Conservation (phyloP, 306 rosid genomes). For the Inga leiocalycina region DNA sequence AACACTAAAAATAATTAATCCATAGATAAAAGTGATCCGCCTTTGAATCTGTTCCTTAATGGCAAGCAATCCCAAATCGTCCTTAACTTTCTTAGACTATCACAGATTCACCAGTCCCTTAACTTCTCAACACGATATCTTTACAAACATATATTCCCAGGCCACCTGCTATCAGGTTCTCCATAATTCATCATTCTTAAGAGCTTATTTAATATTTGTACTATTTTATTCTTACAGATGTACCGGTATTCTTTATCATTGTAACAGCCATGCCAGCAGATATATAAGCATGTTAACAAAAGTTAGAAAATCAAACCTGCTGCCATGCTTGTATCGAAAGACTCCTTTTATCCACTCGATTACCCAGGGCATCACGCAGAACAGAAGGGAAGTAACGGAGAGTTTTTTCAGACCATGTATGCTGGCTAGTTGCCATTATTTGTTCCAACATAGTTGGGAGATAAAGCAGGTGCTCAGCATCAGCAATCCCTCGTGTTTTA, state of each 20-base stretch:
- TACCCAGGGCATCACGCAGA: constrained; percentile 77
- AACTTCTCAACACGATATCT: not conserved
- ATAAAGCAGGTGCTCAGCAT: constrained; percentile 88
- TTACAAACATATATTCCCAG: not conserved
- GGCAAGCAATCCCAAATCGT: not conserved
- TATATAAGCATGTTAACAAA: constrained; percentile 28
- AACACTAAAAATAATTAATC: not conserved
- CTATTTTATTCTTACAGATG: not conserved
- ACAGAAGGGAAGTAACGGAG: constrained; percentile 79
- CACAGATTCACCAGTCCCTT: not conserved
- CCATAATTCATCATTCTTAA: not conserved
- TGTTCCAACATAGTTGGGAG: constrained; percentile 91
- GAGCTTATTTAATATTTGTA: not conserved
- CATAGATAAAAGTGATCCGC: not conserved
- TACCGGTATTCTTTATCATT: constrained; percentile 8
- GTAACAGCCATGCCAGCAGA: constrained; percentile 25
- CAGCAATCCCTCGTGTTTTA: constrained; percentile 97
- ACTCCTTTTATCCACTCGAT: constrained; percentile 76
- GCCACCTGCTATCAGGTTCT: not conserved
- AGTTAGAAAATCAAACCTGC: constrained; percentile 61
- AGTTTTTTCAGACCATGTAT: constrained; percentile 96
- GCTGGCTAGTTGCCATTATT: constrained; percentile 78
- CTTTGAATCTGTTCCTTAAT: not conserved
- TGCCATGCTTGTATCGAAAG: constrained; percentile 91
- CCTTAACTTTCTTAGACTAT: not conserved